Evolutionary conservation across 441 rosid species (phyloP).

Genomic region (Populus hybrid): DNA sequence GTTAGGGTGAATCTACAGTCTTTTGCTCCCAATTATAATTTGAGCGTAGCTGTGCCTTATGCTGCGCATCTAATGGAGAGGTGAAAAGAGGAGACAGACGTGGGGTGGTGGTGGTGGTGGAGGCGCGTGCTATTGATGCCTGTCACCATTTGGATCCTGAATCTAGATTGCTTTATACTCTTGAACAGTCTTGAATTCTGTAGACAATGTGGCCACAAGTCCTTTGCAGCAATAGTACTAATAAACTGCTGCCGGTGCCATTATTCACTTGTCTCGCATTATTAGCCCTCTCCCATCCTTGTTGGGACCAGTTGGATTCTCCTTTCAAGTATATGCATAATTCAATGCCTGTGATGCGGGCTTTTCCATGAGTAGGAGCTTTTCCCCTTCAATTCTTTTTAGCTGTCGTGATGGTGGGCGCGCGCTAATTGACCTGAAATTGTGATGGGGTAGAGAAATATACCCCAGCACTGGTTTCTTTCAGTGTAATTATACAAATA

Average conservation of each 20-base stretch:
- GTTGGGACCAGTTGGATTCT: neutral
- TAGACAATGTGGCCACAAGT: neutral
- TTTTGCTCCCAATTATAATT: neutral
- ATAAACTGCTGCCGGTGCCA: neutral
- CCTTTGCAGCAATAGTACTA: neutral
- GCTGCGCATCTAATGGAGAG: neutral
- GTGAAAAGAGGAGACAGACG: neutral
- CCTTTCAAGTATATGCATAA: neutral
- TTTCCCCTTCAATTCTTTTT: neutral
- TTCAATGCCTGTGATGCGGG: neutral
- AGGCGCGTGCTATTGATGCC: neutral
- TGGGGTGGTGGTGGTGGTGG: neutral
- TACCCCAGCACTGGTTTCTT: neutral
- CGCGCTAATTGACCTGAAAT: too few species aligned
- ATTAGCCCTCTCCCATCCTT: neutral
- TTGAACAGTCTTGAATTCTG: neutral
- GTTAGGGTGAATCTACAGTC: neutral
- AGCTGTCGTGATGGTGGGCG: neutral
- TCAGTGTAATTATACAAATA: too few species aligned
- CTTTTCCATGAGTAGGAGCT: too few species aligned
- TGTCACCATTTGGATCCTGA: neutral
- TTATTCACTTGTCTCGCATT: constrained; percentile 1
- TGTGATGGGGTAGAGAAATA: neutral
- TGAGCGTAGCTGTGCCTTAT: neutral
- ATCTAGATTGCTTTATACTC: neutral